Percentiles rank a stretch among this genome's conserved stretches.
Evolutionary conservation across 2,329 filamentous ascomycete genomes (phyloP).

Genomic region (Hypoxylon sp.): DNA sequence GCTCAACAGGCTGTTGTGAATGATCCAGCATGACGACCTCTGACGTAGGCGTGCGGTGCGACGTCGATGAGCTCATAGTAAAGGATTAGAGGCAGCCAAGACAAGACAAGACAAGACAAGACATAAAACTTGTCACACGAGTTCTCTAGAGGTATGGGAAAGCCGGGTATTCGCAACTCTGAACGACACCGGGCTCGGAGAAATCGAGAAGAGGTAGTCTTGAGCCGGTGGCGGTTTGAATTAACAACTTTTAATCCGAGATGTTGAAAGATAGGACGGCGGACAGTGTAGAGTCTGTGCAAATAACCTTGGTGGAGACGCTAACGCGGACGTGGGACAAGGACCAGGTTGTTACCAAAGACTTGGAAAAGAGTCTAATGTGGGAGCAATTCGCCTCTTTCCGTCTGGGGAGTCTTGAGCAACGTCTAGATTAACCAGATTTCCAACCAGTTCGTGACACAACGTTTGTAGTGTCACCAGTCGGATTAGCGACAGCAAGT

Average conservation of each 20-base stretch:
- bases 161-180: slow-evolving; percentile 12
- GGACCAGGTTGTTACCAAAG: slow-evolving; percentile 44
- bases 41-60: slow-evolving; percentile 47
- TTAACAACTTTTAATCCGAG: slow-evolving; percentile 38
- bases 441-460: slow-evolving; percentile 32
- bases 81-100: slow-evolving; percentile 18
- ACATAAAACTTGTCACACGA: slow-evolving; percentile 23
- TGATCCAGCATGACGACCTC: slow-evolving; percentile 53
- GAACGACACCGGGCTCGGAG: slow-evolving; percentile 18
- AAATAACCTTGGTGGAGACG: slow-evolving; percentile 42
- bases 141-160: not conserved
- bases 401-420: slow-evolving; percentile 11
- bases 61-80: slow-evolving; percentile 48
- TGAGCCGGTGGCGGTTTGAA: slow-evolving; percentile 36
- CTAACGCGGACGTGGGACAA: slow-evolving; percentile 35
- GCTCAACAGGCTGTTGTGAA: slow-evolving; percentile 55
- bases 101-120: slow-evolving; percentile 22
- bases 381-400: slow-evolving; percentile 34
- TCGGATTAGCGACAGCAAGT: slow-evolving; percentile 29
- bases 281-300: slow-evolving; percentile 42
- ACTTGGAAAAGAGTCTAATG: slow-evolving; percentile 41
- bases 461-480: slow-evolving; percentile 30
- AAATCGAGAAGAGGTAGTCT: slow-evolving; percentile 25
- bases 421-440: slow-evolving; percentile 36
- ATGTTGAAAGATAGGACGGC: slow-evolving; percentile 36